phyloP scores from a whole-genome alignment of 1,284 basidiomycete species.

The Papiliotrema laurentii region DNA sequence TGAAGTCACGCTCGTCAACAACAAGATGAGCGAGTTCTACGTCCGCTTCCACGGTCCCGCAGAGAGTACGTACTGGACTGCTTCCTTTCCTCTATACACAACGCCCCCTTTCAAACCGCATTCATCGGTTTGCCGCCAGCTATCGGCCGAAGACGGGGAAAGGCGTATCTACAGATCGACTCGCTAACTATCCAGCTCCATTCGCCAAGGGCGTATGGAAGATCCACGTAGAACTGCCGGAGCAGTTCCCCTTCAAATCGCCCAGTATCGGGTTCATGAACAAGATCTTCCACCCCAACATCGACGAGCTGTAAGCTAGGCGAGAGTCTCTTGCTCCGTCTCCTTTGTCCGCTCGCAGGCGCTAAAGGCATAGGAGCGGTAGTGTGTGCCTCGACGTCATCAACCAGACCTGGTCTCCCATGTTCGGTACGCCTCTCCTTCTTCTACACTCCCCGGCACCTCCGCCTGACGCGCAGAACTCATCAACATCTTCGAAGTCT shows the following conservation, averaged over 20 bases:
- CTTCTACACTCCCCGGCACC: not conserved
- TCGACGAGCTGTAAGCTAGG: conserved; percentile 82
- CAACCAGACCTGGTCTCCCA: conserved; percentile 98
- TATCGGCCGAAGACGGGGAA: no score
- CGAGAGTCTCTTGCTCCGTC: not conserved
- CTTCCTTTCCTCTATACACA: no score
- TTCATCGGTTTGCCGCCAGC: no score
- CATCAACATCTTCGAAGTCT: conserved; percentile 99
- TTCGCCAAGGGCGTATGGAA: conserved; percentile 97
- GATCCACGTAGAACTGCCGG: conserved; percentile 98
- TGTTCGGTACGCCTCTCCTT: conserved; percentile 69
- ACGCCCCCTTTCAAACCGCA: no score
- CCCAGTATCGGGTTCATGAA: conserved; percentile 99
- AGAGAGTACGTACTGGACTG: conserved; percentile 68
- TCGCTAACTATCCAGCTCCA: conserved; percentile 60
- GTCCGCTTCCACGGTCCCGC: conserved; percentile 89
- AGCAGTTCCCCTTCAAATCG: conserved; percentile 98
- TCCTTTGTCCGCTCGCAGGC: not conserved
- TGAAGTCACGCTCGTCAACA: conserved; percentile 94
- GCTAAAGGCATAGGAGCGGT: conserved; percentile 61
- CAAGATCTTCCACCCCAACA: conserved; percentile 99
- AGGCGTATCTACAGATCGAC: no score
- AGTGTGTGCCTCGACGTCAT: conserved; percentile 95
- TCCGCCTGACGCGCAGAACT: conserved; percentile 61
- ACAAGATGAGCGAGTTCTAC: conserved; percentile 98